phyloP scores from a whole-genome alignment of 2,329 filamentous ascomycete genomes.

The Cryphonectria naterciae region DNA sequence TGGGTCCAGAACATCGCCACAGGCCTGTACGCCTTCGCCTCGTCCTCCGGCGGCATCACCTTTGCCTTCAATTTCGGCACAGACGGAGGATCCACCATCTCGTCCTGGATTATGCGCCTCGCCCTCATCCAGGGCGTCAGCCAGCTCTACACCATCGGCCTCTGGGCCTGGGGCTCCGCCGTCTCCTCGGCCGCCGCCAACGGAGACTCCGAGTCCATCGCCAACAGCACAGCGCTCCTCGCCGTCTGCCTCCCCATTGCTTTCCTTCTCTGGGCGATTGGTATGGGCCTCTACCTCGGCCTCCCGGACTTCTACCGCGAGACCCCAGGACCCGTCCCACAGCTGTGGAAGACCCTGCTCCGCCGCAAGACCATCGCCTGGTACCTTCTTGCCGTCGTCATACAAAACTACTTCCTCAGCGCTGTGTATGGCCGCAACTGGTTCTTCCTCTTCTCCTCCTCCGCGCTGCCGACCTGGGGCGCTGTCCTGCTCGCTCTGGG shows the following conservation, averaged over 20 bases:
- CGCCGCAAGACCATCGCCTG: conserved; percentile 68
- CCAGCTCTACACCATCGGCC: conserved; percentile 62
- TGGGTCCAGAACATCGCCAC: conserved; percentile 63
- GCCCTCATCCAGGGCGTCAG: conserved; percentile 68
- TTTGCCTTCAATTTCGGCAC: conserved; percentile 69
- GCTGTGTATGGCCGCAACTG: conserved; percentile 70
- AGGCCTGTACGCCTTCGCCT: conserved; percentile 63
- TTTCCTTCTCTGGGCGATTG: conserved; percentile 59
- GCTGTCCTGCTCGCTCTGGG: conserved; percentile 59
- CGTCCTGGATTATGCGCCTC: conserved; percentile 68
- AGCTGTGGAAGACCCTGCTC: conserved; percentile 65
- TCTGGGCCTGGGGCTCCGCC: conserved; percentile 67
- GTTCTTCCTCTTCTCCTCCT: conserved; percentile 64
- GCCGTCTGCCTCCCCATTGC: conserved; percentile 63
- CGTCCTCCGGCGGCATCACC: conserved; percentile 64
- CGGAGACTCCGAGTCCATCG: conserved; percentile 37
- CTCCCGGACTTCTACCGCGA: conserved; percentile 70
- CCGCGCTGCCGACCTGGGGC: conserved; percentile 59
- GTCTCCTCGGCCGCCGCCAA: conserved; percentile 46
- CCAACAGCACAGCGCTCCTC: conserved; percentile 33
- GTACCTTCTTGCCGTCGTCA: conserved; percentile 66
- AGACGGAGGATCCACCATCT: conserved; percentile 64
- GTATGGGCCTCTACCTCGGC: conserved; percentile 60
- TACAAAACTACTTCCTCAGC: conserved; percentile 71
- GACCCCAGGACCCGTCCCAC: conserved; percentile 64